phyloP scores from a whole-genome alignment of 2,329 filamentous ascomycete genomes.

The Podosphaera xanthii region DNA sequence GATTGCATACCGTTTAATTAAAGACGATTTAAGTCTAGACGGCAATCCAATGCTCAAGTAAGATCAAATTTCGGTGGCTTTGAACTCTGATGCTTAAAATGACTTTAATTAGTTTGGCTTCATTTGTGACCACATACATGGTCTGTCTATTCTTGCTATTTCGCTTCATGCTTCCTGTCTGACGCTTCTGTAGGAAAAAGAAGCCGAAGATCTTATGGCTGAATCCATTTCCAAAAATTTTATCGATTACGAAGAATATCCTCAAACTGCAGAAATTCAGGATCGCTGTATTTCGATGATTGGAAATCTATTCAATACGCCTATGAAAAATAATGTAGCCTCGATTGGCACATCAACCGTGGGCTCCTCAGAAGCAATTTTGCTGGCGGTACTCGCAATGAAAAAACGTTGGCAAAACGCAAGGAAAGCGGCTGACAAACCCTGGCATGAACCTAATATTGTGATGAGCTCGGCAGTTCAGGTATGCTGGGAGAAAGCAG shows the following conservation, averaged over 20 bases:
- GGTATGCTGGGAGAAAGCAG: conserved; percentile 90
- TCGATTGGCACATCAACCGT: conserved; percentile 75
- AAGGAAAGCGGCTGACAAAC: conserved; percentile 62
- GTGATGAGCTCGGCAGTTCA: conserved; percentile 93
- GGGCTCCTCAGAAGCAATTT: conserved; percentile 75
- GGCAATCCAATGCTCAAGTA: conserved; percentile 75
- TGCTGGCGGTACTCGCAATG: conserved; percentile 70
- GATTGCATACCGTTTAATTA: conserved; percentile 91
- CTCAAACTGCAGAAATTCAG: conserved; percentile 63
- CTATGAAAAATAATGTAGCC: conserved; percentile 30
- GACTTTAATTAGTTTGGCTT: conserved; percentile 26
- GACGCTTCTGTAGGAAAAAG: conserved; percentile 45
- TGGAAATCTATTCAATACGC: conserved; percentile 67
- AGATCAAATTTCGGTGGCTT: conserved; percentile 9
- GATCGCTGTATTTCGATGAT: conserved; percentile 88
- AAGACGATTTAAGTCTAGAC: conserved; percentile 78
- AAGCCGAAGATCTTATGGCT: conserved; percentile 86
- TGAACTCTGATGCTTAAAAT: neutral
- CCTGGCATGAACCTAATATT: conserved; percentile 63
- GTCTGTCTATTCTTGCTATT: conserved; percentile 21
- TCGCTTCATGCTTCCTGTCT: neutral
- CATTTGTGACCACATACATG: conserved; percentile 94
- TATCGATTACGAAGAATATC: conserved; percentile 73
- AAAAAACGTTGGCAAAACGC: conserved; percentile 86
- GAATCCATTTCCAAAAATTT: conserved; percentile 91